Evolutionary conservation across 768 basidiomycete species (phyloP), one percentile per base, ranked within the genome.

Genomic region (Saitozyma sp.): DNA sequence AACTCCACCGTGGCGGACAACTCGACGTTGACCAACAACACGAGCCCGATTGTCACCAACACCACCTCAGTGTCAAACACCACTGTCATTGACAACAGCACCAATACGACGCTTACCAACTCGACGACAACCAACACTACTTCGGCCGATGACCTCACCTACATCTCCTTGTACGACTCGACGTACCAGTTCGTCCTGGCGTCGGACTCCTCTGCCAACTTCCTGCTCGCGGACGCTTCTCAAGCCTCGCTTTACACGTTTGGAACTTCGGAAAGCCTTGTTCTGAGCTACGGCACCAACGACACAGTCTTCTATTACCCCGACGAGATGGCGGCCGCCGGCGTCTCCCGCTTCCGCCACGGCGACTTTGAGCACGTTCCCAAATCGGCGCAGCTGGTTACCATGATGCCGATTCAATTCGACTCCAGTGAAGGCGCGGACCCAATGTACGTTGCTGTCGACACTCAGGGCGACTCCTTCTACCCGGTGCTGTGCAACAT

Each of bases 241-340:
- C 43, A 19, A 20, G 59, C 38, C 16, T 20, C 41, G 9, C 29
- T 38, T 8, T 51, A 40, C 17, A 50, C 39, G 17, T 61, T 53
- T 20, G 52, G 51, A 7, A 54, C 50, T 19, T 16, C 9, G 11
- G 29, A 53, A 0, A 41, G 29, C 38, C 38, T 61, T 8, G 52
- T 50, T 8, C 8, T 53, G 37, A 50, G 40, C 9, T 40, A 53
- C 39, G 59, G 41, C 19, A 39, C 38, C 29, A 40, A 50, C 16
- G 41, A 53, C 41, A 14, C 42, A 3, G 39, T 61, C 49, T 54
- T 61, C 59, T 61, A 61, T 19, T 61, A 61, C 52, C 41, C 59
- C 13, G 59, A 61, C 42, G 59, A 61, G 59, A 61, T 61, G 59
- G 11, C 6, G 42, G 59, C 50, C n/a, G 7, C 16, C 9, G 9